Percentiles rank a stretch among this genome's conserved stretches.
Conservation (phyloP, 768 basidiomycete species). For the Amanita rubescens region DNA sequence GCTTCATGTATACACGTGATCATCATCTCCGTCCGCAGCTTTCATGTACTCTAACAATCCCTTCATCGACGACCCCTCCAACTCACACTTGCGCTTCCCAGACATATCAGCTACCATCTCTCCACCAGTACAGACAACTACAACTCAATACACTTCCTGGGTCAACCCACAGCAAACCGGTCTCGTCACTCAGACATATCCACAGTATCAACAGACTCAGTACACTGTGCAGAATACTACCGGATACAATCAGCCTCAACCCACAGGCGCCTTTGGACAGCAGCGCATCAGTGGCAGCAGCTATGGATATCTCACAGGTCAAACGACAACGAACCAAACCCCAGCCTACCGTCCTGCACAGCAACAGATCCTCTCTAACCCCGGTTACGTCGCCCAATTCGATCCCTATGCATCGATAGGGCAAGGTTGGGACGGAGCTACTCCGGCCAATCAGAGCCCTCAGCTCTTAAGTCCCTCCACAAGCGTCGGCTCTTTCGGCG, state of each 20-base stretch:
- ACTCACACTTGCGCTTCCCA: conserved; percentile 52
- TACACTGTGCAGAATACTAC: conserved; percentile 2
- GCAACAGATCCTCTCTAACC: conserved; percentile 40
- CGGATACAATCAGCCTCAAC: conserved; percentile 29
- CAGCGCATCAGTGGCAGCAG: conserved; percentile 36
- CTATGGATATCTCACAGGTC: conserved; percentile 30
- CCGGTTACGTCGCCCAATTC: conserved; percentile 41
- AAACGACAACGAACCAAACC: conserved; percentile 19
- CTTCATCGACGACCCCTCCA: conserved; percentile 48
- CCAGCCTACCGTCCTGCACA: conserved; percentile 34
- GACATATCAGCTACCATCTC: conserved; percentile 38
- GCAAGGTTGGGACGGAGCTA: conserved; percentile 32
- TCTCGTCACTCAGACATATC: conserved; percentile 20
- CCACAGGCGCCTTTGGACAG: conserved; percentile 50
- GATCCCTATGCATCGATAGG: conserved; percentile 44
- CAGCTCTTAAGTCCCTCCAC: conserved; percentile 13
- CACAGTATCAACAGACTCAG: conserved; percentile 21
- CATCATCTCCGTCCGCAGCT: too few relatives aligned
- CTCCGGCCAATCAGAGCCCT: conserved; percentile 14
- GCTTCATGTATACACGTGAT: not conserved
- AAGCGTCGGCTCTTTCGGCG: conserved; percentile 8
- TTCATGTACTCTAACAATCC: conserved; percentile 60
- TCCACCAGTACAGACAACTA: conserved; percentile 5
- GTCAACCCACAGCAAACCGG: conserved; percentile 10
- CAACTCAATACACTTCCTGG: conserved; percentile 35